phyloP scores from a whole-genome alignment of 1,139 yeast species.

The Pichia kudriavzevii region DNA sequence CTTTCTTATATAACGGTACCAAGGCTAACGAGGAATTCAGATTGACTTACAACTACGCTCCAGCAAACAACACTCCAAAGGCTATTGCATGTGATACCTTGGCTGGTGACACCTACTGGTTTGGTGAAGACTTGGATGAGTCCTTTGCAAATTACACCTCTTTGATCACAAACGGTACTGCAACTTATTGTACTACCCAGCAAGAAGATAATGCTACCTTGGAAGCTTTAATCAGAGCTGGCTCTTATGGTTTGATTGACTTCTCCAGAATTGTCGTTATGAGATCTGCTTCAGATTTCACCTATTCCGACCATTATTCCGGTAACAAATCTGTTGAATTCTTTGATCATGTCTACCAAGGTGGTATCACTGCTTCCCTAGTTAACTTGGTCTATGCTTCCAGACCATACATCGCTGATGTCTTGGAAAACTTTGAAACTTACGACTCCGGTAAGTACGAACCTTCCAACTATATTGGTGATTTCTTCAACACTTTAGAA shows the following conservation, averaged over 20 bases:
- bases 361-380: constrained; percentile 45
- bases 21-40: constrained; percentile 39
- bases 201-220: constrained; percentile 65
- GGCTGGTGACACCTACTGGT: constrained; percentile 56
- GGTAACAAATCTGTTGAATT: constrained; percentile 40
- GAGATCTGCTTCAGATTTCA: constrained; percentile 60
- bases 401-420: constrained; percentile 46
- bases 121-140: constrained; percentile 45
- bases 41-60: constrained; percentile 39
- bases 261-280: constrained; percentile 50
- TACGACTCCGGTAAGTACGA: constrained; percentile 37
- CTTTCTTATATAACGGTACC: constrained; percentile 40
- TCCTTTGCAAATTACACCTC: constrained; percentile 42
- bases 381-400: constrained; percentile 51
- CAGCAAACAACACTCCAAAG: constrained; percentile 43
- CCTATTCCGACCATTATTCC: constrained; percentile 44
- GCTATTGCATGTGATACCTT: constrained; percentile 52
- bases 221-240: constrained; percentile 51
- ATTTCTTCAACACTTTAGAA: constrained; percentile 45
- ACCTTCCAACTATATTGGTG: constrained; percentile 53
- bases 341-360: constrained; percentile 44
- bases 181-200: constrained; percentile 54
- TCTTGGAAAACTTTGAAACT: constrained; percentile 45
- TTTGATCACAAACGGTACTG: constrained; percentile 52
- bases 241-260: constrained; percentile 48